These are phyloP conservation scores for Deakozyma indianensis DNA, from an alignment of 805 yeast species.

Conservation along the genomic window DNA sequence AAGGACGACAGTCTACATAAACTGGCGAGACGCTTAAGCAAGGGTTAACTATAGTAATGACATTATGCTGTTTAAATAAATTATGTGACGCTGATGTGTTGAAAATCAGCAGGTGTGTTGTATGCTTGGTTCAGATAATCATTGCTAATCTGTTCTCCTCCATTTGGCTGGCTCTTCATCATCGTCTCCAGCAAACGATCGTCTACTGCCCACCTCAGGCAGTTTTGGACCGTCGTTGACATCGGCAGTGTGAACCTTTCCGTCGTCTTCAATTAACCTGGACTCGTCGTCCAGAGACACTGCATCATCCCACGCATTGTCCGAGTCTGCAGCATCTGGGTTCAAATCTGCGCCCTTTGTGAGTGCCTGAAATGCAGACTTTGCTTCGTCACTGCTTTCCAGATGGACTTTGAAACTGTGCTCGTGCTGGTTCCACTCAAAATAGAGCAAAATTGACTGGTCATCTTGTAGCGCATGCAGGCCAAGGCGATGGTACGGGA, in stretches of 20 bases:
- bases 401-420: not conserved
- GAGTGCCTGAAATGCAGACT: not conserved
- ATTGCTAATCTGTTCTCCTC: constrained; percentile 8
- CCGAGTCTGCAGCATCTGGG: not conserved
- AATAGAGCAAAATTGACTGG: not conserved
- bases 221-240: not conserved
- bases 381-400: not conserved
- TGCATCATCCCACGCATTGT: constrained; percentile 1
- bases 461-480: not conserved
- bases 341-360: constrained; percentile 1
- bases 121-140: not conserved
- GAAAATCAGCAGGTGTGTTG: not conserved
- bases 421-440: not conserved
- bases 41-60: constrained; percentile 4
- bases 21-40: constrained; percentile 15
- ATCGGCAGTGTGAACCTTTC: not conserved
- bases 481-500: not conserved
- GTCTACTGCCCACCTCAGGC: constrained; percentile 5
- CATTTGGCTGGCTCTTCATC: constrained; percentile 9
- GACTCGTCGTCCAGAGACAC: not conserved
- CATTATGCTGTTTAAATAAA: not conserved
- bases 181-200: constrained; percentile 6
- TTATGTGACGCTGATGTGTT: not conserved
- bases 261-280: not conserved
- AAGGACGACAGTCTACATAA: constrained; percentile 13